Conservation (phyloP, 1,284 basidiomycete species). For the Apiotrichum laibachii region DNA sequence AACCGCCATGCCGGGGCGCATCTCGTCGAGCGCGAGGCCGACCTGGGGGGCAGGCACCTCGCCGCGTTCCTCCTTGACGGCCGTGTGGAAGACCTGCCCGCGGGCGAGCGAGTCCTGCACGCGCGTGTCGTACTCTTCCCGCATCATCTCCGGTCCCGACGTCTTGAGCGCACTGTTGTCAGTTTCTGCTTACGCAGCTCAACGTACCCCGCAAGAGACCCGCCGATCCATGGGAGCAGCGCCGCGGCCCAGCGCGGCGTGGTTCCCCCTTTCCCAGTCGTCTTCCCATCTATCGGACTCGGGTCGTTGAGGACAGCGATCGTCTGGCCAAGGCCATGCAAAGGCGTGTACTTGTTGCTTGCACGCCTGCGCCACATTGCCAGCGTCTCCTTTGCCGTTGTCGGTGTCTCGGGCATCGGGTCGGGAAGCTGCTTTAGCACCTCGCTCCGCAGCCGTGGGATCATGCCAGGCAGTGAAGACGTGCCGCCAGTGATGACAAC, state of each 20-base stretch:
- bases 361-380: constrained; percentile 33
- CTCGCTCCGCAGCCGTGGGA: constrained; percentile 75
- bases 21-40: constrained; percentile 47
- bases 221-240: constrained; percentile 85
- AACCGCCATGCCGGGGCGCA: constrained; percentile 41
- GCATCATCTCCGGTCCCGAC: constrained; percentile 70
- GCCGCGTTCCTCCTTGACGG: constrained; percentile 50
- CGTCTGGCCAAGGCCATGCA: constrained; percentile 66
- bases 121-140: constrained; percentile 64
- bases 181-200: not conserved
- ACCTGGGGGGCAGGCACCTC: constrained; percentile 34
- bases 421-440: constrained; percentile 61
- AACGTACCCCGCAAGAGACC: constrained; percentile 79
- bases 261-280: constrained; percentile 68
- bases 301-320: constrained; percentile 84
- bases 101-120: constrained; percentile 30
- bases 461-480: constrained; percentile 85
- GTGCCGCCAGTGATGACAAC: constrained; percentile 86
- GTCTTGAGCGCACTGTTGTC: constrained; percentile 68
- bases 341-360: constrained; percentile 67
- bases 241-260: constrained; percentile 80
- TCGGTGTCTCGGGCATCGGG: constrained; percentile 20
- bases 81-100: constrained; percentile 40
- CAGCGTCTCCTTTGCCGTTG: constrained; percentile 16
- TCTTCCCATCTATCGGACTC: constrained; percentile 35